Conservation (phyloP, 1,284 basidiomycete genomes). For the Thelephora terrestris region DNA sequence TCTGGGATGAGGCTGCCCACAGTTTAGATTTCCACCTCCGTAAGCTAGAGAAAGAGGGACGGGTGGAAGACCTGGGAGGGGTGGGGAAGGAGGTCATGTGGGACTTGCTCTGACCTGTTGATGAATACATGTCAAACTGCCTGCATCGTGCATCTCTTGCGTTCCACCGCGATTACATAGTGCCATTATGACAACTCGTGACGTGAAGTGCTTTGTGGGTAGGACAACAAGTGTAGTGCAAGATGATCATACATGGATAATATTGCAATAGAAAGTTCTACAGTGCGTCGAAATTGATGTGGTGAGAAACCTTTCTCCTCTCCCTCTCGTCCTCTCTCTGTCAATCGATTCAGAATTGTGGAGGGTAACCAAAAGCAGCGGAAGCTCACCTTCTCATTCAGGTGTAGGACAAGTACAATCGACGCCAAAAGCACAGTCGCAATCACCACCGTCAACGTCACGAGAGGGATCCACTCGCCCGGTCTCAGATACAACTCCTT, state of each 20-base stretch:
- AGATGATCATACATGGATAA: slow-evolving; percentile 7
- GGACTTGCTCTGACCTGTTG: slow-evolving; percentile 16
- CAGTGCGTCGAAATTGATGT: slow-evolving; percentile 95
- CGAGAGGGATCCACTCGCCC: slow-evolving; percentile 97
- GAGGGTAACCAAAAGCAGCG: neutral
- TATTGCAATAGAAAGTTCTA: slow-evolving; percentile 27
- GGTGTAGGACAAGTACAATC: slow-evolving; percentile 81
- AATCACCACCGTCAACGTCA: slow-evolving; percentile 76
- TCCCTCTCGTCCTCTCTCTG: slow-evolving; percentile 91
- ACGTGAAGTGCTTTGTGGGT: no score
- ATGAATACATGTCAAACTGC: neutral
- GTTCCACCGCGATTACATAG: neutral
- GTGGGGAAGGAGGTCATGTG: slow-evolving; percentile 33
- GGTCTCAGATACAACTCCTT: slow-evolving; percentile 88
- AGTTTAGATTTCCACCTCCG: slow-evolving; percentile 64
- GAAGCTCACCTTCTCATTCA: slow-evolving; percentile 77
- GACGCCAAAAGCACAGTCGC: slow-evolving; percentile 68
- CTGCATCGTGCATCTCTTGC: neutral
- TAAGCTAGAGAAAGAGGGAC: slow-evolving; percentile 63
- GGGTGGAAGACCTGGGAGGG: slow-evolving; percentile 38
- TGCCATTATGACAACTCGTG: no score
- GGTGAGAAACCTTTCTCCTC: slow-evolving; percentile 76
- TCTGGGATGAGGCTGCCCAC: slow-evolving; percentile 68
- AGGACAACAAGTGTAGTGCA: no score
- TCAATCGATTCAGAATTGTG: neutral